Evolutionary conservation across 2,329 filamentous ascomycete genomes (phyloP).

Genomic region (Cladosporium phlei): DNA sequence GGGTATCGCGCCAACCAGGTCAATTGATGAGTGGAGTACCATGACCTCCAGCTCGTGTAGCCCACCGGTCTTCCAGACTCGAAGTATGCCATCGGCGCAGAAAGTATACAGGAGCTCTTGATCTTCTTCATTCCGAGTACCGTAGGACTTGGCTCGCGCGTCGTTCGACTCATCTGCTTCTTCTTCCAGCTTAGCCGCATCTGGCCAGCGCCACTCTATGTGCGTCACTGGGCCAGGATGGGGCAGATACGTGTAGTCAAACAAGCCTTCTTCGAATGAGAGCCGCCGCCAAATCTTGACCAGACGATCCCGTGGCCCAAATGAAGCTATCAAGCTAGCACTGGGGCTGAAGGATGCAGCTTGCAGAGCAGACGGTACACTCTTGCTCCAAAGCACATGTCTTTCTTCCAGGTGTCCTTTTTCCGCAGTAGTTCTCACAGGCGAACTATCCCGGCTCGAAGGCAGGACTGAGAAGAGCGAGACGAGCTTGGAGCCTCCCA

Average conservation of each 20-base stretch:
- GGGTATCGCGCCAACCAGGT: constrained; percentile 65
- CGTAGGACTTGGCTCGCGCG: constrained; percentile 42
- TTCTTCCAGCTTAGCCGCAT: constrained; percentile 33
- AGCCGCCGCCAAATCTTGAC: constrained; percentile 91
- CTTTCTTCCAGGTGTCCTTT: constrained; percentile 41
- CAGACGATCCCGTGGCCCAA: constrained; percentile 71
- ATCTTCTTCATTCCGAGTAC: constrained; percentile 27
- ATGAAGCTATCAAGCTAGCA: constrained; percentile 78
- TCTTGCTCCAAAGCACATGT: constrained; percentile 63
- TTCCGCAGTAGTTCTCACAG: constrained; percentile 21
- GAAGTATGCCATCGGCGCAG: constrained; percentile 72
- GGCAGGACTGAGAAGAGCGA: constrained; percentile 60
- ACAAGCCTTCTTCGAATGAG: constrained; percentile 79
- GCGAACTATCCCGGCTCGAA: constrained; percentile 24
- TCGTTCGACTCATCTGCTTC: constrained; percentile 60
- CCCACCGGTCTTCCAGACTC: constrained; percentile 79
- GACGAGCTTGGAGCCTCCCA: constrained; percentile 63
- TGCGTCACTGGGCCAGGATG: constrained; percentile 77
- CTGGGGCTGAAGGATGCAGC: constrained; percentile 79
- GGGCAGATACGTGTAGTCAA: constrained; percentile 85
- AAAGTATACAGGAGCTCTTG: constrained; percentile 89
- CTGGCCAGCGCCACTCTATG: constrained; percentile 71
- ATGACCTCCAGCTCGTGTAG: constrained; percentile 66
- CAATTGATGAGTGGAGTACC: constrained; percentile 74
- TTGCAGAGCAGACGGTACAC: constrained; percentile 67